Base-by-base conservation (phyloP, 306 rosid species). In the Dryas drummondii region DNA sequence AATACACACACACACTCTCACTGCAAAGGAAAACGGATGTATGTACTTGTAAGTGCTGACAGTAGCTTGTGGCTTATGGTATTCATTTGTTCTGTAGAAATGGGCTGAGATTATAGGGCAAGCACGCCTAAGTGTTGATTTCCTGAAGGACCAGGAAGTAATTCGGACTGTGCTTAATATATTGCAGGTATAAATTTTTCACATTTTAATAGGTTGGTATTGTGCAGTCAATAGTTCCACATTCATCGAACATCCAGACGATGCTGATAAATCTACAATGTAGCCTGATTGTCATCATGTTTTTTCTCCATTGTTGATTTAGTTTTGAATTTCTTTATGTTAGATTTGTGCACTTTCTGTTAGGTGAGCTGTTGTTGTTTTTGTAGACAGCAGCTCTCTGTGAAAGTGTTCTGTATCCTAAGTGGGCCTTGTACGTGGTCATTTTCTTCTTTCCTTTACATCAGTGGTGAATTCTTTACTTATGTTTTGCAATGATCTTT, bases 31-130 rank as follows among this genome's bases (percentile, higher is more conserved):
- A 32, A 46, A 22, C 1, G 22, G 11, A 57, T 55, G 67, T 9
- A 7, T 14, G 22, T 62, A 15, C 48, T 64, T 4, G 2, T 41
- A 16, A 10, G 7, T 27, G 19, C 26, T 52, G 14, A 13, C 10
- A 47, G 49, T 66, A 17, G 53, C 26, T 44, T 64, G 48, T 66
- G 44, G 53, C 41, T 40, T 55, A 59, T 14, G 53, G 26, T 75
- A 47, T 55, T 75, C 13, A 17, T 22, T 37, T 72, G 66, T 48
- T 67, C 22, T 79, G 76, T 91, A 96, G 99, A 96, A 85, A 92
- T 96, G 99, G 99, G 75, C 78, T 64, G 98, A 92, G 84, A 92
- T 96, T 74, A 92, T 96, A 53, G 96, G 98, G 27, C 96, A 90
- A 85, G 99, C 99, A 3, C 97, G 94, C 75, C 82, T 86, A 82